These are phyloP conservation scores for Asterochloris sp. DNA, from an alignment of 139 green algal species.

Conservation along the genomic window DNA sequence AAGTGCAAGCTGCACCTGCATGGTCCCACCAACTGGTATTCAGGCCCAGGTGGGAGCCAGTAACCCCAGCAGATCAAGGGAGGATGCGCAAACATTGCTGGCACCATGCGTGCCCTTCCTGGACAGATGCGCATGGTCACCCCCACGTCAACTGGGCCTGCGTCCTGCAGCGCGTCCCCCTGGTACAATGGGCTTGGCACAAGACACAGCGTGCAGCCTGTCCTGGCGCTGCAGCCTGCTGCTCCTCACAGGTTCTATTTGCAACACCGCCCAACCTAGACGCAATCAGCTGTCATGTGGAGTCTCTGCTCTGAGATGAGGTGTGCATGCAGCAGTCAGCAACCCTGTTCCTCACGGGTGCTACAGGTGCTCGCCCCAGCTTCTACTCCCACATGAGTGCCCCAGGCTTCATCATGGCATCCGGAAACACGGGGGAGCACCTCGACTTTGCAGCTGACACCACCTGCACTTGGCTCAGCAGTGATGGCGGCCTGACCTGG, in stretches of 20 bases:
- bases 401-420: slow-evolving; percentile 86
- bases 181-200: too few relatives aligned
- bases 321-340: too few relatives aligned
- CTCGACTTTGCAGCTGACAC: slow-evolving; percentile 34
- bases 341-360: neutral
- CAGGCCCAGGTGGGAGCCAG: slow-evolving; percentile 25
- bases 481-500: slow-evolving; percentile 88
- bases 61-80: neutral
- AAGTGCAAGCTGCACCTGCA: slow-evolving; percentile 82
- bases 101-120: neutral
- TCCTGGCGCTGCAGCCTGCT: too few relatives aligned
- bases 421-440: slow-evolving; percentile 64
- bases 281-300: too few relatives aligned
- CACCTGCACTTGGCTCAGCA: slow-evolving; percentile 81
- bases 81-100: too few relatives aligned
- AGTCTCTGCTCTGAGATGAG: too few relatives aligned
- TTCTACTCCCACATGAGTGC: slow-evolving; percentile 84
- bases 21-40: slow-evolving; percentile 64
- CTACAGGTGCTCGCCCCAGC: slow-evolving; percentile 40
- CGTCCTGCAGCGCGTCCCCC: too few relatives aligned
- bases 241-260: too few relatives aligned
- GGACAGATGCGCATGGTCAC: neutral
- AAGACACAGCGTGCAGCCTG: too few relatives aligned
- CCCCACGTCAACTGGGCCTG: neutral
- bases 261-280: too few relatives aligned